phyloP scores from a whole-genome alignment of 768 basidiomycete species.

The Panaeolus cyanescens region DNA sequence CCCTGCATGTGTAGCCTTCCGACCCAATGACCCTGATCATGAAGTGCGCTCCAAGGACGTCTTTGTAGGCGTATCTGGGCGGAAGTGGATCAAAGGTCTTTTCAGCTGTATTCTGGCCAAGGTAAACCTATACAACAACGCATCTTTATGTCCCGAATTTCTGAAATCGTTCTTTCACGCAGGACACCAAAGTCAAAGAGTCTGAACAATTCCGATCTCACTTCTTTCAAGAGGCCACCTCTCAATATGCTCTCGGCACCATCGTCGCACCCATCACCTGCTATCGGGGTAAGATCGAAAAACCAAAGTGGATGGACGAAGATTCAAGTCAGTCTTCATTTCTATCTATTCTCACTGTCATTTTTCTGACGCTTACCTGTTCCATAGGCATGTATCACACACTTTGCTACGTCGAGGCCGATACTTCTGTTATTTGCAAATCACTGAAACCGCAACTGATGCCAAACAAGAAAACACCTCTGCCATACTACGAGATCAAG shows the following conservation, averaged over 20 bases:
- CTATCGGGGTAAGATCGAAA: conserved; percentile 16
- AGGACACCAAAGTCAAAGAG: background rate
- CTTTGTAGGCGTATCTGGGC: background rate
- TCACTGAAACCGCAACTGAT: conserved; percentile 3
- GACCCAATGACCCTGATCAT: too few species aligned
- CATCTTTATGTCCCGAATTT: too few species aligned
- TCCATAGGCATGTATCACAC: conserved; percentile 16
- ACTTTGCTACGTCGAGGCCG: conserved; percentile 21
- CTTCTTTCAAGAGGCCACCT: conserved; percentile 7
- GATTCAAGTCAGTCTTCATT: conserved; percentile 16
- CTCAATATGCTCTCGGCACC: conserved; percentile 9
- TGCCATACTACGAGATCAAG: conserved; percentile 21
- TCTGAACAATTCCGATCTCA: conserved; percentile 2
- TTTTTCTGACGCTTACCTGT: background rate
- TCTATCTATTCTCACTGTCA: background rate
- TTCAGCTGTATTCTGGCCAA: background rate
- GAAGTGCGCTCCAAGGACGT: too few species aligned
- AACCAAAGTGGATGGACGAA: conserved; percentile 22
- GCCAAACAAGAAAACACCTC: conserved; percentile 4
- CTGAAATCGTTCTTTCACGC: background rate
- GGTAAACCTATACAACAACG: too few species aligned
- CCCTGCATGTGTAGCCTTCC: too few species aligned
- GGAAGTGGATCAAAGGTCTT: background rate
- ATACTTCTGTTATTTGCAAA: conserved; percentile 14
- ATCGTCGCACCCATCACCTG: conserved; percentile 16